These are phyloP conservation scores for Solanum hybrid DNA, from an alignment of 305 asterid genomes.

Conservation along the genomic window DNA sequence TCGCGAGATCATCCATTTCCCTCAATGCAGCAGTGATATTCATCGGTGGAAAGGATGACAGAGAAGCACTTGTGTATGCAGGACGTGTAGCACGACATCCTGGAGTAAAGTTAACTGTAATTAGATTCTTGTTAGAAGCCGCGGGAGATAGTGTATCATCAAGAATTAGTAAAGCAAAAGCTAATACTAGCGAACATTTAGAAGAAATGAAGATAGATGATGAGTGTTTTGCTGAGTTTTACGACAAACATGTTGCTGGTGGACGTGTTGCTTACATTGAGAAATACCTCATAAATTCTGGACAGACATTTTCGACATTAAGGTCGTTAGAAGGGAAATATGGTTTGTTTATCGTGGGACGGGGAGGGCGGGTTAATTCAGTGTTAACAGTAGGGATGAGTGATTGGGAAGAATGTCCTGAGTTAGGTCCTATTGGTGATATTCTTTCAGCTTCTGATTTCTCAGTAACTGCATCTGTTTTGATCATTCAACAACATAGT, in stretches of 20 bases:
- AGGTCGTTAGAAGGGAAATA: slow-evolving; percentile 79
- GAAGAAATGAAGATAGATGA: slow-evolving; percentile 88
- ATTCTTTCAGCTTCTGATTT: slow-evolving; percentile 82
- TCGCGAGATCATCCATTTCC: slow-evolving; percentile 41
- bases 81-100: slow-evolving; percentile 84
- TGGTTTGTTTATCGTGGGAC: slow-evolving; percentile 73
- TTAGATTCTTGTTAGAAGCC: slow-evolving; percentile 69
- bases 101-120: slow-evolving; percentile 80
- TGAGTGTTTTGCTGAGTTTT: slow-evolving; percentile 82
- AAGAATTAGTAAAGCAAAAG: slow-evolving; percentile 56
- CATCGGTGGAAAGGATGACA: slow-evolving; percentile 89
- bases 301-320: slow-evolving; percentile 76
- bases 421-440: slow-evolving; percentile 86
- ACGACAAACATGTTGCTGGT: slow-evolving; percentile 72
- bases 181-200: slow-evolving; percentile 51
- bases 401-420: slow-evolving; percentile 98
- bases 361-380: slow-evolving; percentile 79
- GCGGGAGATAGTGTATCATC: slow-evolving; percentile 59
- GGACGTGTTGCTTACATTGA: slow-evolving; percentile 83
- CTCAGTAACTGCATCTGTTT: slow-evolving; percentile 65
- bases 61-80: slow-evolving; percentile 75
- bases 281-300: slow-evolving; percentile 79
- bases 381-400: slow-evolving; percentile 85
- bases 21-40: slow-evolving; percentile 82
- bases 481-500: slow-evolving; percentile 79